These are phyloP conservation scores for Diaporthe amygdali DNA, from an alignment of 2,329 filamentous ascomycete species.

Conservation along the genomic window DNA sequence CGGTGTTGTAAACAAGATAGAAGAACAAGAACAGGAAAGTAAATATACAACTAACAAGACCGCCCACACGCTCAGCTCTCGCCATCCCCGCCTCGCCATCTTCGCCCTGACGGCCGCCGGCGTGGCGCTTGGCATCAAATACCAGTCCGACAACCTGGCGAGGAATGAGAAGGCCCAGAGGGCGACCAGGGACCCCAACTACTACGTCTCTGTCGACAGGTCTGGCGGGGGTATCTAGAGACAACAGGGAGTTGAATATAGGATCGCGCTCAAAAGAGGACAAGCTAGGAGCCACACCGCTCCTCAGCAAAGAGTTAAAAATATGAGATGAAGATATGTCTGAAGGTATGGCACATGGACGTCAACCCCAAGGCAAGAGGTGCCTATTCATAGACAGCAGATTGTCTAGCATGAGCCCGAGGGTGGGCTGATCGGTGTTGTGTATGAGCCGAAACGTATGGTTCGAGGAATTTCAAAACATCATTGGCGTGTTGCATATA, in stretches of 20 bases:
- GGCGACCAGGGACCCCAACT: constrained; percentile 40
- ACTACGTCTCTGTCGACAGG: constrained; percentile 57
- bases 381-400: background rate
- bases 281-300: too few species aligned
- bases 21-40: background rate
- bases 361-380: background rate
- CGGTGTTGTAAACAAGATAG: too few species aligned
- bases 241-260: background rate
- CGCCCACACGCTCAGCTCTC: constrained; percentile 32
- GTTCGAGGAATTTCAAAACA: background rate
- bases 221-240: constrained; percentile 52
- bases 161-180: constrained; percentile 51
- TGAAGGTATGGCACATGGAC: background rate
- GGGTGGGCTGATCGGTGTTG: background rate
- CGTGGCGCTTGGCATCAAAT: constrained; percentile 37
- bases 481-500: background rate
- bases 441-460: background rate
- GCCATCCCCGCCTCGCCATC: constrained; percentile 43
- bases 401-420: background rate
- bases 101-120: constrained; percentile 38
- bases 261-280: background rate
- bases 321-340: background rate
- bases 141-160: constrained; percentile 41
- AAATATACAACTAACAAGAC: background rate
- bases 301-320: too few species aligned